These are phyloP conservation scores for Solanum chmielewskii DNA, from an alignment of 257 asterid species.

Conservation along the genomic window DNA sequence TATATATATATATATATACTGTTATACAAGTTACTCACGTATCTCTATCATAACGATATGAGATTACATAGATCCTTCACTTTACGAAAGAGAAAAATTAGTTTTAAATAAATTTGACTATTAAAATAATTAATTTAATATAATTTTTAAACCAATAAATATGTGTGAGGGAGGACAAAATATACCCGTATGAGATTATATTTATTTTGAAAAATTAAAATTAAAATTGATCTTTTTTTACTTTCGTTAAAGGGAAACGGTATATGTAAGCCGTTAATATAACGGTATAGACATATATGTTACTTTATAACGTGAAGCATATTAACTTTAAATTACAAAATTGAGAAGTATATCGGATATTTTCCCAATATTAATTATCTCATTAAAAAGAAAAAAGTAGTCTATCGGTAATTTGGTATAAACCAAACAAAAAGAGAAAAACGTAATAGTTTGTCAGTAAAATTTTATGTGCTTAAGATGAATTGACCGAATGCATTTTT, in stretches of 20 bases:
- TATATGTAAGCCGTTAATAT: neutral
- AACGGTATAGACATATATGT: neutral
- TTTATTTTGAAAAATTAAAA: too few species aligned
- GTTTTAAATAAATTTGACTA: too few species aligned
- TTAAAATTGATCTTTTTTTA: too few species aligned
- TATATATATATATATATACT: too few species aligned
- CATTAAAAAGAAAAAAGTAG: neutral
- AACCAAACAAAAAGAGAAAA: neutral
- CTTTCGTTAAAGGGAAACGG: neutral
- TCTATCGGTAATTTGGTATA: neutral
- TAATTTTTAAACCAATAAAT: too few species aligned
- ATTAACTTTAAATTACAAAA: too few species aligned
- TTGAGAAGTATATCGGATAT: neutral
- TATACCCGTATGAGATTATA: too few species aligned
- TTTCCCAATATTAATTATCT: neutral
- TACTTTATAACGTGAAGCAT: too few species aligned
- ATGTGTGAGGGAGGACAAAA: too few species aligned
- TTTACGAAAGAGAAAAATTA: too few species aligned
- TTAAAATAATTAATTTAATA: too few species aligned
- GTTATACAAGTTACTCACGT: neutral
- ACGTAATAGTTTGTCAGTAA: neutral
- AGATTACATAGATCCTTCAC: neutral
- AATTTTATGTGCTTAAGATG: neutral
- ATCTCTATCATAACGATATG: too few species aligned
- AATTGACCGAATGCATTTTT: neutral